These are phyloP conservation scores for Datura wrightii DNA, from an alignment of 257 asterid species.

Conservation along the genomic window DNA sequence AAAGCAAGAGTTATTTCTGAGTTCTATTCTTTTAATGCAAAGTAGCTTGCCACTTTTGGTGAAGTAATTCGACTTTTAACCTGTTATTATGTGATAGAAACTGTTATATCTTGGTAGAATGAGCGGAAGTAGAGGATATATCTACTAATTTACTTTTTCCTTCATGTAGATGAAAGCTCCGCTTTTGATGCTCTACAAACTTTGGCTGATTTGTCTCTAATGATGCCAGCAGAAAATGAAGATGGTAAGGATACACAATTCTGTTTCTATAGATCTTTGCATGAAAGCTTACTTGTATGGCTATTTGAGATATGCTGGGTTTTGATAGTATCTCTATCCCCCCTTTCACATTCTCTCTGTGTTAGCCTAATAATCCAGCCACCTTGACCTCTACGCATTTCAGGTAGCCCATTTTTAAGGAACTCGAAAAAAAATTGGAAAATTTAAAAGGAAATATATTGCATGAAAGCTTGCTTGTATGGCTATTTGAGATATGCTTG, in stretches of 20 bases:
- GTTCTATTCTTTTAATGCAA: background rate
- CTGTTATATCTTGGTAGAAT: conserved; percentile 23
- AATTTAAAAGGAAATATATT: background rate
- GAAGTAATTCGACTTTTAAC: conserved; percentile 1
- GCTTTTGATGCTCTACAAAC: conserved; percentile 83
- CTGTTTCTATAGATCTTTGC: conserved; percentile 34
- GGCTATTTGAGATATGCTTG: conserved; percentile 27
- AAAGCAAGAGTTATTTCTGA: conserved; percentile 11
- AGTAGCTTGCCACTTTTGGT: conserved; percentile 25
- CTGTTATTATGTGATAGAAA: conserved; percentile 22
- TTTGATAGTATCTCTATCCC: no score
- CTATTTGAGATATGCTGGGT: conserved; percentile 14
- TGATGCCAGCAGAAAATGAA: conserved; percentile 79
- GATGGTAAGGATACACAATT: conserved; percentile 56
- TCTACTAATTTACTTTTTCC: conserved; percentile 17
- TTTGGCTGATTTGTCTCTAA: conserved; percentile 80
- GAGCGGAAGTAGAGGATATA: background rate
- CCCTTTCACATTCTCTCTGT: no score
- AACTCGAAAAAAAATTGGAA: no score
- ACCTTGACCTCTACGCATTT: no score
- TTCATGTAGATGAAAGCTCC: conserved; percentile 70
- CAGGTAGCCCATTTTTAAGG: no score
- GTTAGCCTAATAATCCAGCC: no score
- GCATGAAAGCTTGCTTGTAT: conserved; percentile 12
- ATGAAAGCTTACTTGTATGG: conserved; percentile 20